A percentile compares a stretch with the other conserved stretches of the same genome.
Conservation (phyloP, 805 yeast genomes). For the Pichia gijzeniarum region DNA sequence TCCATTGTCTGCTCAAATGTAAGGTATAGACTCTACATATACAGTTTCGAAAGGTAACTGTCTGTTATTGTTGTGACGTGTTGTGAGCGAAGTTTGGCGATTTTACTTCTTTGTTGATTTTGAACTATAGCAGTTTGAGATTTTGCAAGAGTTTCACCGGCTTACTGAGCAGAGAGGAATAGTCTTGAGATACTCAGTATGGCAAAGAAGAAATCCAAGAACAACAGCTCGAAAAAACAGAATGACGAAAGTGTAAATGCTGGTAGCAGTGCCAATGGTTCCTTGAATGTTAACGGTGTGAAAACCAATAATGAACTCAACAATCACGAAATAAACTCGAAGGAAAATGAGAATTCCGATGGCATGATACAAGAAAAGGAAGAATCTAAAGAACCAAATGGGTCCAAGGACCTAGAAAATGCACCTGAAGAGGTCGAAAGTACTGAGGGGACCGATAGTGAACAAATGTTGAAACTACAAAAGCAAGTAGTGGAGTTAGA, state of each 20-base stretch:
- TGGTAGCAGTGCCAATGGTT: too few relatives aligned
- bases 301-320: neutral
- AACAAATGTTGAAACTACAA: conserved; percentile 1
- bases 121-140: too few relatives aligned
- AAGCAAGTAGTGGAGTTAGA: conserved; percentile 4
- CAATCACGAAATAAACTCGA: neutral
- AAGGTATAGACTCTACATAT: neutral
- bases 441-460: conserved; percentile 8
- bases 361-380: conserved; percentile 1
- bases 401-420: neutral
- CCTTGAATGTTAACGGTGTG: too few relatives aligned
- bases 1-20: conserved; percentile 3
- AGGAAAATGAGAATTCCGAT: neutral
- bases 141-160: neutral
- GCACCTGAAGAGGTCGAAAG: neutral
- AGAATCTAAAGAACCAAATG: neutral
- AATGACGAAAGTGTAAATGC: neutral
- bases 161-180: neutral
- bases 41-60: neutral
- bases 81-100: neutral
- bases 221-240: neutral
- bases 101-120: neutral
- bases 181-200: neutral
- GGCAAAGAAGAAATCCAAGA: conserved; percentile 13
- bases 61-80: neutral